Evolutionary conservation across 2,329 filamentous ascomycete genomes (phyloP), one percentile per base, ranked within the genome.

Genomic region (Fusarium heterosporum): DNA sequence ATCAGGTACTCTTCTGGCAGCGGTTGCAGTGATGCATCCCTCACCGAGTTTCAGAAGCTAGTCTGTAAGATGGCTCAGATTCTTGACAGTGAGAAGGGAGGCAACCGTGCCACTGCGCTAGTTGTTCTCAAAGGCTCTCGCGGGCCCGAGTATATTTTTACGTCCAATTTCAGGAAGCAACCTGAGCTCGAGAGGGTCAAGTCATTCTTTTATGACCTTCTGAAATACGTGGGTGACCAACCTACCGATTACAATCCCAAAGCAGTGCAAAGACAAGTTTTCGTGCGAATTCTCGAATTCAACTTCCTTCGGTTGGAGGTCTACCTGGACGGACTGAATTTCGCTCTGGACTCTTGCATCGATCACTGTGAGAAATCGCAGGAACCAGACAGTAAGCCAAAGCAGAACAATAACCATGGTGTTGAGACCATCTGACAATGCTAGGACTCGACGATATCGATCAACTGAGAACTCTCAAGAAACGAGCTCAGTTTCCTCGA

Each of bases 121-220:
- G 30, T 51, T 17, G 22, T 28, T 42, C n/a, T 14, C 10, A 19
- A 36, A 16, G 45, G 53, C 3, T 9, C 14, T 7, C 9, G 12
- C 8, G 53, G 53, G 8, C 53, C 53, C 22, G 46, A 55, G 1
- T 51, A 29, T 40, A 7, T 55, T 29, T 55, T 55, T 55, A 36
- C 36, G 2, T 51, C 36, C 6, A 55, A 55, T 45, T 28, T 0
- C 6, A 55, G 38, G n/a, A 55, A 42, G 16, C 6, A 3, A 25
- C 0, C 53, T 22, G 53, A 55, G 17, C 11, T 55, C 22, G 13
- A 51, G 12, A 50, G 28, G 28, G 36, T 16, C 1, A 55, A 51
- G 14, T 29, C 14, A 13, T 55, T 55, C 14, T 8, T 55, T 12
- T 51, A 29, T 17, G 36, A 55, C 2, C 45, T 55, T 12, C 8